Base-by-base conservation (phyloP, 768 basidiomycete species). In the Mycena metata region DNA sequence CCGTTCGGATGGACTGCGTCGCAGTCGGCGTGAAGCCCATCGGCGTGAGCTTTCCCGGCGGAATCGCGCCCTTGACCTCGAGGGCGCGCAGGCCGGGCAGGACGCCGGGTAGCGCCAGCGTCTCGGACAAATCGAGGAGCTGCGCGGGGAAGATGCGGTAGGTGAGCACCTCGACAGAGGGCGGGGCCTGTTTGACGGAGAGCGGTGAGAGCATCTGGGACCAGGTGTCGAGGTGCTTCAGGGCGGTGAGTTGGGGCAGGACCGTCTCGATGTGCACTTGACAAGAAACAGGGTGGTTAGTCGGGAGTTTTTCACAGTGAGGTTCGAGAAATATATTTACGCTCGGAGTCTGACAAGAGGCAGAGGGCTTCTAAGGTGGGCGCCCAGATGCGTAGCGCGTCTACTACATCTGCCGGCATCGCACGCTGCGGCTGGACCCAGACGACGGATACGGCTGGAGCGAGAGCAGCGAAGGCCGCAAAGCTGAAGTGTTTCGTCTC, bases 391-490 rank as follows among this genome's bases (percentile, higher is more conserved):
- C 67, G 67, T 12, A 69, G 9, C 13, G 42, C 67, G 8, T 52
- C 61, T 10, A 60, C 1, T 6, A 69, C 7, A 24, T 69, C 67
- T 5, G n/a, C 30, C 16, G 61, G 67, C 47, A 59, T 54, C n/a
- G 17, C 49, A 7, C 35, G 55, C 60, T 62, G 55, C 9, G 67
- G 49, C 61, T 69, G 56, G 19, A 69, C 33, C 67, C 67, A 69
- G 15, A 69, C 24, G 19, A 69, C 67, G 56, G 61, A 58, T 4
- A 64, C 24, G 16, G 67, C 23, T 5, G 67, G 67, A 2, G 67
- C 67, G 16, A 39, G 11, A 12, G 62, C 50, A 16, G 62, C 67
- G 43, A 69, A 69, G 9, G 62, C 21, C 2, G 57, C 0, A 10
- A 69, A 64, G 57, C 61, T 60, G 43, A 69, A 64, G 0, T 24